Evolutionary conservation across 2,329 filamentous ascomycete genomes (phyloP).

Genomic region (Monosporascus sp.): DNA sequence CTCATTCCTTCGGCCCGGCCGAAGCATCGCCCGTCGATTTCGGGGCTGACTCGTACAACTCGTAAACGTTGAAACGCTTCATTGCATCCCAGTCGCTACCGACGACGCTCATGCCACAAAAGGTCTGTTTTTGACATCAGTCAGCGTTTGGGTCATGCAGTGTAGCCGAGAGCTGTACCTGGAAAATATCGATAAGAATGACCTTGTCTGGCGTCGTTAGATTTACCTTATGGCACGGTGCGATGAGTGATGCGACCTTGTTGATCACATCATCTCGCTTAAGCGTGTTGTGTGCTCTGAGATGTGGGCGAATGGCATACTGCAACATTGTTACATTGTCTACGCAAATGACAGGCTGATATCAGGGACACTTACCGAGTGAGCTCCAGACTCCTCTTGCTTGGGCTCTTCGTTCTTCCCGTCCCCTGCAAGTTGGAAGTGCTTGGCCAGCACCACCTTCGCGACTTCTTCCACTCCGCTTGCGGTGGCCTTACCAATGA

Average conservation of each 20-base stretch:
- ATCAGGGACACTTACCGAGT: slow-evolving; percentile 36
- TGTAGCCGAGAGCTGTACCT: slow-evolving; percentile 44
- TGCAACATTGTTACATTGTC: slow-evolving; percentile 27
- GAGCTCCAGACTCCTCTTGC: slow-evolving; percentile 14
- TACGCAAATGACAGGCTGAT: slow-evolving; percentile 1
- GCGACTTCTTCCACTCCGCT: slow-evolving; percentile 63
- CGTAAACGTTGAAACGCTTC: slow-evolving; percentile 73
- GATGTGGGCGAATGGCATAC: slow-evolving; percentile 81
- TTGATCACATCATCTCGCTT: slow-evolving; percentile 67
- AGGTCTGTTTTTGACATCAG: slow-evolving; percentile 43
- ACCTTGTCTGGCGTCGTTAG: slow-evolving; percentile 73
- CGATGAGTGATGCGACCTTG: slow-evolving; percentile 61
- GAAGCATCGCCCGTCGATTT: slow-evolving; percentile 15
- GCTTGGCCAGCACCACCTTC: slow-evolving; percentile 53
- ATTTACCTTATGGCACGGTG: slow-evolving; percentile 67
- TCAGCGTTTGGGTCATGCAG: too few species aligned
- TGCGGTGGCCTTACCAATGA: slow-evolving; percentile 59
- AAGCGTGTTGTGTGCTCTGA: slow-evolving; percentile 66
- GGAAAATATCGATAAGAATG: slow-evolving; percentile 74
- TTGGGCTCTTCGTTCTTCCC: slow-evolving; percentile 13
- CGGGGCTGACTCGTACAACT: slow-evolving; percentile 52
- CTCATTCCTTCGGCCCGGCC: slow-evolving; percentile 4
- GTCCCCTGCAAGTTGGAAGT: slow-evolving; percentile 48
- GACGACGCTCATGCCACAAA: slow-evolving; percentile 76
- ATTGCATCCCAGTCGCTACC: slow-evolving; percentile 67